Evolutionary conservation across 129 eudicot species (phyloP), one percentile per base, ranked within the genome.

Genomic region (Artemisia annua): DNA sequence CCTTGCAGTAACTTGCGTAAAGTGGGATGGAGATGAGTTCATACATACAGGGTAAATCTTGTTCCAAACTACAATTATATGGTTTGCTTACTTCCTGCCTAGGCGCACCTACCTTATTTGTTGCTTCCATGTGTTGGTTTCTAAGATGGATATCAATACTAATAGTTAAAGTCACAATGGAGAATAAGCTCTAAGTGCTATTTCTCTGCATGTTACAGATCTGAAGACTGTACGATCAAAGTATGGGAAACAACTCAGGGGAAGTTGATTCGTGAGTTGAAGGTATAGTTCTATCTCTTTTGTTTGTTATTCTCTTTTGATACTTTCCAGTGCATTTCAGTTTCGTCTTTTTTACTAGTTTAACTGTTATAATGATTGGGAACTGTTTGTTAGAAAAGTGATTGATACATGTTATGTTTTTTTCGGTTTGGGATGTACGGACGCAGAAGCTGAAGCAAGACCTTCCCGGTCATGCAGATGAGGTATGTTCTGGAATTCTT

Each of bases 21-120:
- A 94, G 79, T 94, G 98, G 98, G 97, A 97, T 71, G 97, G 97
- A 49, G 98, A 94, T 86, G 98, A 97, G 51, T 71, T 94, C 48
- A 94, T 94, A 72, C 90, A 94, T 73, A 94, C 98, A 9, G 98
- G 98, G 98, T 88, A 94, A 63, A 73, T 62, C 49, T 67, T 83
- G 57, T 28, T 67, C 15, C 10, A 78, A 68, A 30, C 64, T 79
- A 66, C 4, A 26, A 17, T 66, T 48, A 44, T 19, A 14, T 71
- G 22, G 22, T 55, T 43, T n/a, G 43, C 43, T 32, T 32, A 32
- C 43, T 32, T 32, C 43, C 43, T 0, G 43, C 0, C 43, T 32
- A 32, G 7, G 43, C 7, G 43, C 7, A 32, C 43, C 43, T 32
- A 5, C 8, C 1, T 26, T 26, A 26, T 35, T 5, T 35, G 44